Evolutionary conservation across 805 yeast genomes (phyloP).

Genomic region (Zygosaccharomyces bailii): DNA sequence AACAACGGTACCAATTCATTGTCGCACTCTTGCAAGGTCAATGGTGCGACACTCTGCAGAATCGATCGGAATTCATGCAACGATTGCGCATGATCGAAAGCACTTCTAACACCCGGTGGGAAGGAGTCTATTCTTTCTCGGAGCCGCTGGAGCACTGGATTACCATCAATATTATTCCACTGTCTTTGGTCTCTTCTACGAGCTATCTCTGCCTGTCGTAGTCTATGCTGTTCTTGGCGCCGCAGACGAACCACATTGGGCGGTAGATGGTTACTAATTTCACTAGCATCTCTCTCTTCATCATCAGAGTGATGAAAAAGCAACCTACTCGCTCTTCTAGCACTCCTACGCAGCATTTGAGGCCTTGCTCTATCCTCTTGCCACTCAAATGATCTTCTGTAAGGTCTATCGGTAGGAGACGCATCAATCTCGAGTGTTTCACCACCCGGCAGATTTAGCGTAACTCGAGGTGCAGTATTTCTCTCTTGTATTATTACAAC

Average conservation of each 20-base stretch:
- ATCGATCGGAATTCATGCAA: constrained; percentile 25
- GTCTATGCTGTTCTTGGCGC: constrained; percentile 11
- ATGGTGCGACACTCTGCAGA: constrained; percentile 23
- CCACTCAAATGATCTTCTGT: constrained; percentile 29
- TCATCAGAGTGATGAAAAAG: constrained; percentile 13
- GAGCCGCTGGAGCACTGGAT: constrained; percentile 16
- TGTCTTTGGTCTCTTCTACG: constrained; percentile 13
- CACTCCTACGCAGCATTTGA: constrained; percentile 20
- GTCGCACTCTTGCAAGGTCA: constrained; percentile 22
- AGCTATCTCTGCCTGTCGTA: constrained; percentile 9
- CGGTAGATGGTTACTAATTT: constrained; percentile 9
- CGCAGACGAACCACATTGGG: constrained; percentile 11
- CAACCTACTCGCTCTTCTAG: constrained; percentile 17
- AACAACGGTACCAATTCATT: constrained; percentile 22
- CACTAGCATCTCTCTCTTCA: constrained; percentile 10
- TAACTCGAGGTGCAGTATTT: constrained; percentile 23
- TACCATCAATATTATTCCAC: constrained; percentile 4
- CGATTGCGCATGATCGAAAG: constrained; percentile 27
- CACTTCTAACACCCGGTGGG: constrained; percentile 25
- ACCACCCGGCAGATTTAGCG: constrained; percentile 31
- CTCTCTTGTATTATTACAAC: constrained; percentile 33
- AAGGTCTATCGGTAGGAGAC: constrained; percentile 25
- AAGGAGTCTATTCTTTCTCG: constrained; percentile 18
- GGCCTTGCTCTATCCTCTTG: constrained; percentile 21
- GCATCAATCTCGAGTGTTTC: constrained; percentile 23